Evolutionary conservation across 2,329 filamentous ascomycete genomes (phyloP).

Genomic region (Gnomoniopsis sp.): DNA sequence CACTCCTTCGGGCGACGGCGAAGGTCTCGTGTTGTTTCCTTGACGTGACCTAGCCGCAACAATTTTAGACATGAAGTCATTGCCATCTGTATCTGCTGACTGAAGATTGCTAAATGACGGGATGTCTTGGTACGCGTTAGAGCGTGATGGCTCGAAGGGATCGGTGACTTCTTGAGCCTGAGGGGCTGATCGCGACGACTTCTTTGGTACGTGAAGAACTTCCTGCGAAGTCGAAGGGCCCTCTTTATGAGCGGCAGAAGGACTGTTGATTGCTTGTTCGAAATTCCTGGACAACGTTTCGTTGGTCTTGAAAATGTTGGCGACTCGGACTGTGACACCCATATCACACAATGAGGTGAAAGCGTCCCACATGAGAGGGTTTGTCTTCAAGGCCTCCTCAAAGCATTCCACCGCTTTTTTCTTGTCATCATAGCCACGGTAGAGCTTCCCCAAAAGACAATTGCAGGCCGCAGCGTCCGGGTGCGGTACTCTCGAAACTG

Average conservation of each 20-base stretch:
- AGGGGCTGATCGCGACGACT: slow-evolving; percentile 26
- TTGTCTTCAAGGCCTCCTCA: slow-evolving; percentile 81
- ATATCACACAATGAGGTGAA: slow-evolving; percentile 85
- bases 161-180: slow-evolving; percentile 38
- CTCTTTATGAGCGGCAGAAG: slow-evolving; percentile 35
- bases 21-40: slow-evolving; percentile 34
- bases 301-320: slow-evolving; percentile 81
- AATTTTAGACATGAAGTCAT: slow-evolving; percentile 55
- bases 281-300: slow-evolving; percentile 48
- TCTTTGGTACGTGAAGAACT: slow-evolving; percentile 24
- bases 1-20: slow-evolving; percentile 49
- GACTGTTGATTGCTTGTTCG: slow-evolving; percentile 33
- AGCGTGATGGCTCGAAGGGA: slow-evolving; percentile 48
- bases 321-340: slow-evolving; percentile 75
- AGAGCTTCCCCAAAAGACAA: slow-evolving; percentile 83
- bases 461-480: slow-evolving; percentile 83
- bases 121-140: slow-evolving; percentile 37
- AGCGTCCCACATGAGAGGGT: slow-evolving; percentile 98
- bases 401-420: slow-evolving; percentile 83
- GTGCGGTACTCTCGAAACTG: slow-evolving; percentile 67
- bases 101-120: slow-evolving; percentile 37
- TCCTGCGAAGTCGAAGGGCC: slow-evolving; percentile 34
- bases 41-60: slow-evolving; percentile 48
- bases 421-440: slow-evolving; percentile 76
- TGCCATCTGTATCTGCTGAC: slow-evolving; percentile 41